These are phyloP conservation scores for Botrytis cinerea DNA, from an alignment of 2,329 filamentous ascomycete genomes.

Conservation along the genomic window DNA sequence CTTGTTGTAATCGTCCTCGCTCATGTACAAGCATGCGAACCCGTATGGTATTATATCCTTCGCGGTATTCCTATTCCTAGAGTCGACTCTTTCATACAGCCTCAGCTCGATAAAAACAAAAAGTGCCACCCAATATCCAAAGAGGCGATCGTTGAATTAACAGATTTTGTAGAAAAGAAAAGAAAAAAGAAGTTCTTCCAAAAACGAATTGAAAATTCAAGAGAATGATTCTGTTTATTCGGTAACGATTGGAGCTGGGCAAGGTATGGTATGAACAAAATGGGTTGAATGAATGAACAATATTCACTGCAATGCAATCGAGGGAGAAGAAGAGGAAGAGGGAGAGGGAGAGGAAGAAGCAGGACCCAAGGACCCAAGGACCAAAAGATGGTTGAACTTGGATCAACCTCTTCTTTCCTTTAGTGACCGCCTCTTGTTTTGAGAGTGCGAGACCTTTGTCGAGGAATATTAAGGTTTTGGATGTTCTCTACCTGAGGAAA, in stretches of 20 bases:
- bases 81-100: neutral
- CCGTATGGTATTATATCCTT: constrained; percentile 8
- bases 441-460: neutral
- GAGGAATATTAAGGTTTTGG: neutral
- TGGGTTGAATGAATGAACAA: neutral
- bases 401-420: constrained; percentile 16
- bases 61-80: neutral
- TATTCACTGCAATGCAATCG: neutral
- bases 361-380: neutral
- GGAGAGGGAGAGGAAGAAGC: neutral
- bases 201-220: constrained; percentile 24
- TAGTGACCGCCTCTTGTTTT: constrained; percentile 6
- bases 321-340: neutral
- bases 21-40: neutral
- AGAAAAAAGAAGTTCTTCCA: constrained; percentile 21
- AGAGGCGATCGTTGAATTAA: constrained; percentile 14
- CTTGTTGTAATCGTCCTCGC: neutral
- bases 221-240: constrained; percentile 21
- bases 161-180: constrained; percentile 18
- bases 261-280: neutral
- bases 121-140: constrained; percentile 24
- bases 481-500: neutral
- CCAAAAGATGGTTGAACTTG: constrained; percentile 8
- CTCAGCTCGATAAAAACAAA: constrained; percentile 16
- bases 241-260: constrained; percentile 1